Evolutionary conservation across 805 yeast species (phyloP), one percentile per base, ranked within the genome.

Genomic region (Kluyveromyces siamensis): DNA sequence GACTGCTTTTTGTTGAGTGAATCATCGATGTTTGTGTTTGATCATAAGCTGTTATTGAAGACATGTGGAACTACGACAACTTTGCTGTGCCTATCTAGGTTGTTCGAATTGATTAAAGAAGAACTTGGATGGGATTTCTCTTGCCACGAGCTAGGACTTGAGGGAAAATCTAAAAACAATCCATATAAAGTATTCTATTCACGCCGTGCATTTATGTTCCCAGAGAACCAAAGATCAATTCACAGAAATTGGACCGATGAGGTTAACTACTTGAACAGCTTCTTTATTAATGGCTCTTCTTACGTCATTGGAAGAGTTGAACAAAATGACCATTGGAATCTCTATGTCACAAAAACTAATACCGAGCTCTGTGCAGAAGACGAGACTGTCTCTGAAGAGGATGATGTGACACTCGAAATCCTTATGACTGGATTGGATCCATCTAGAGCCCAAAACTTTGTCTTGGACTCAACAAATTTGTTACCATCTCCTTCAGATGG

Each of bases 61-160:
- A 91, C 99, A 6, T 91, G 99, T 65, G 99, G 99, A 8, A 90
- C 97, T 4, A 91, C 98, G 1, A 88, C 96, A 1, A 84, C 96
- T 1, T 73, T 91, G 49, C 77, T 80, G 21, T 91, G 96, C 55
- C 67, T 91, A 27, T 80, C 79, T 27, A 74, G 77, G 45, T 67
- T 91, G 45, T 77, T 86, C 52, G 77, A 77, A 43, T 59, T 77
- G 35, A 75, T 80, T 3, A 56, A 64, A 16, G 51, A 62, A 6
- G 70, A 71, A 48, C 65, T 77, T 40, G 61, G 62, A 51, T 68
- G 80, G 79, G 47, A 71, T 48, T 62, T 72, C 55, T 51, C 55
- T 30, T n/a, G 48, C 18, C 49, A 48, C 0, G 49, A 48, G 11
- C 27, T 19, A n/a, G 17, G 17, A 10, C 7, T 27, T 33, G 39